Base-by-base conservation (phyloP, 2,329 filamentous ascomycete genomes). In the Aspergillus flavus region DNA sequence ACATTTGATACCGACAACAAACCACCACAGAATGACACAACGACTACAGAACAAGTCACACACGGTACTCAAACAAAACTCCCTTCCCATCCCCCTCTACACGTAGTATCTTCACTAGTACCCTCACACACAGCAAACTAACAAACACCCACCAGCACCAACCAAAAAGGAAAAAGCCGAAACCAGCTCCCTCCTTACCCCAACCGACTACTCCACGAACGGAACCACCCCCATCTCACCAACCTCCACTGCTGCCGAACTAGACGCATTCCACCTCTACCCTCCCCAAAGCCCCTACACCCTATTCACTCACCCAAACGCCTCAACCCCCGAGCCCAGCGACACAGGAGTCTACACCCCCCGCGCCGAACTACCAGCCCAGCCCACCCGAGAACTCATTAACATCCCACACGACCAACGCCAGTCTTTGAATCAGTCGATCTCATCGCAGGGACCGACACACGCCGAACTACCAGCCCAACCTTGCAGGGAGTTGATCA, bases 291-390 rank as follows among this genome's bases (percentile, higher is more conserved):
- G 16, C 48, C 30, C 57, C 36, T 23, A 52, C 60, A 34, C 10
- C 41, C 30, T 19, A 39, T 60, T 28, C 59, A 39, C 21, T 53
- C 39, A 26, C 26, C 28, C 21, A 23, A 58, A 32, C 50, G 39
- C 7, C 43, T 34, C 43, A 19, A 54, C 5, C 48, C 43, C 2
- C 9, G 74, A 76, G 32, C 71, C 76, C 36, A 66, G 66, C 45
- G 73, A 74, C 53, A 75, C 73, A 23, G 69, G 68, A 3, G 71
- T 75, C 65, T 67, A 69, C 61, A 70, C 68, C 1, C 62, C 61
- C 39, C 68, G 71, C 21, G 69, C 66, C 6, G 74, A 76, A 59
- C 64, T 76, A 39, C 59, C 74, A 1, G 62, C 66, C 0, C 30
- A 66, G 21, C 61, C 69, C 2, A 64, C 65, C n/a, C 68, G 72